phyloP scores from a whole-genome alignment of 805 yeast genomes.

The Teunomyces tritomae region DNA sequence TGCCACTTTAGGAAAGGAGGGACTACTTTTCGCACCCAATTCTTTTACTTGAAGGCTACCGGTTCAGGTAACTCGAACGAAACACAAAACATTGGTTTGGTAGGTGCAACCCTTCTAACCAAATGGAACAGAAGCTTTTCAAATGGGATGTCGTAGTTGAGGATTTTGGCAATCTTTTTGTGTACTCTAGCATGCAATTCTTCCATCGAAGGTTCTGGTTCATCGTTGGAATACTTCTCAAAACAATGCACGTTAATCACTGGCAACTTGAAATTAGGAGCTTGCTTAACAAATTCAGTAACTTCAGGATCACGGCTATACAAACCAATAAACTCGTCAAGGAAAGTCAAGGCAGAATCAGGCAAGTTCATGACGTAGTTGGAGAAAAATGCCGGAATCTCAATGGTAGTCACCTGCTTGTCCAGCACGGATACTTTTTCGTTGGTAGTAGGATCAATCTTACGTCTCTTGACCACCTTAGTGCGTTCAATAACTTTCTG shows the following conservation, averaged over 20 bases:
- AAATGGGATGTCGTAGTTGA: conserved; percentile 48
- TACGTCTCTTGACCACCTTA: conserved; percentile 33
- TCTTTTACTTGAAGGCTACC: conserved; percentile 49
- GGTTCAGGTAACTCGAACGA: conserved; percentile 69
- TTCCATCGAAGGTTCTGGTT: conserved; percentile 67
- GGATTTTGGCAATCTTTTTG: conserved; percentile 41
- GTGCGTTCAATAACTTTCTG: conserved; percentile 31
- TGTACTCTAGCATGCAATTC: conserved; percentile 68
- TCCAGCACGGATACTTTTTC: conserved; percentile 13
- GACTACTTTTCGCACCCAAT: background rate
- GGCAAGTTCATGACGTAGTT: conserved; percentile 96
- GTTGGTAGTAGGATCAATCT: conserved; percentile 34
- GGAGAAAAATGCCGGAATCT: conserved; percentile 53
- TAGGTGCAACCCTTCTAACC: conserved; percentile 94
- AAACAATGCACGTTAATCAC: conserved; percentile 86
- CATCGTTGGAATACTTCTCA: conserved; percentile 78
- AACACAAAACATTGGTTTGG: conserved; percentile 94
- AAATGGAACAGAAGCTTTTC: conserved; percentile 62
- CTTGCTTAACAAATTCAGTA: conserved; percentile 26
- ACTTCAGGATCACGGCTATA: conserved; percentile 45
- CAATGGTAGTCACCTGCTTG: conserved; percentile 18
- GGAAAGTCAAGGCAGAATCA: conserved; percentile 82
- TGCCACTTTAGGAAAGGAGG: background rate
- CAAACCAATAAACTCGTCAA: conserved; percentile 75
- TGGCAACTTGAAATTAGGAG: conserved; percentile 62